These are phyloP conservation scores for Prunus davidiana DNA, from an alignment of 306 rosid species.

Conservation along the genomic window DNA sequence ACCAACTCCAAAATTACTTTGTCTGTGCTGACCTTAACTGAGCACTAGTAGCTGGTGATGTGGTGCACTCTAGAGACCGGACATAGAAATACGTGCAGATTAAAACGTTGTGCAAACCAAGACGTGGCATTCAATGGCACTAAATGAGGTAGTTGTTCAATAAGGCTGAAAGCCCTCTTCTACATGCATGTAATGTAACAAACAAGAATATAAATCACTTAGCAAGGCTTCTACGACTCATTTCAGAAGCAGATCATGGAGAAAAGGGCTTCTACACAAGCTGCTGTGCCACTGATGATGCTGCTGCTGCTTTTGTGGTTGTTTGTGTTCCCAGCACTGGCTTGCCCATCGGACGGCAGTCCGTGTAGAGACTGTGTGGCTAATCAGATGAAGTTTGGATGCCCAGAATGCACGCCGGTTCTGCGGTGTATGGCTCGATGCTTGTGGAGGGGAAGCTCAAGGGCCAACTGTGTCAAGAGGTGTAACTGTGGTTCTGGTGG, in stretches of 20 bases:
- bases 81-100: slow-evolving; percentile 4
- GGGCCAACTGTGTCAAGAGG: slow-evolving; percentile 40
- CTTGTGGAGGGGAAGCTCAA: slow-evolving; percentile 67
- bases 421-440: slow-evolving; percentile 86
- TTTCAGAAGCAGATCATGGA: neutral
- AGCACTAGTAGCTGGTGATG: neutral
- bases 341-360: slow-evolving; percentile 44
- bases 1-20: neutral
- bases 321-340: slow-evolving; percentile 26
- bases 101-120: slow-evolving; percentile 49
- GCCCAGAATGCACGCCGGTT: slow-evolving; percentile 54
- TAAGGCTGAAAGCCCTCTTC: neutral
- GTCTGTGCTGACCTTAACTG: neutral
- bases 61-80: slow-evolving; percentile 3
- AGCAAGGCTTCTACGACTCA: neutral
- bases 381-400: slow-evolving; percentile 49
- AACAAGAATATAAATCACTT: too few relatives aligned
- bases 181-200: neutral
- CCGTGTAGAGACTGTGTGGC: slow-evolving; percentile 52
- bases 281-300: slow-evolving; percentile 17
- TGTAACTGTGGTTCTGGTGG: slow-evolving; percentile 41
- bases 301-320: slow-evolving; percentile 27
- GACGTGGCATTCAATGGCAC: slow-evolving; percentile 26
- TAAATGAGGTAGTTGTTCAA: slow-evolving; percentile 27
- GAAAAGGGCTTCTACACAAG: slow-evolving; percentile 18